Percentiles rank a stretch among this genome's conserved stretches.
phyloP scores from a whole-genome alignment of 2,329 filamentous ascomycete species.

The Cladophialophora psammophila region DNA sequence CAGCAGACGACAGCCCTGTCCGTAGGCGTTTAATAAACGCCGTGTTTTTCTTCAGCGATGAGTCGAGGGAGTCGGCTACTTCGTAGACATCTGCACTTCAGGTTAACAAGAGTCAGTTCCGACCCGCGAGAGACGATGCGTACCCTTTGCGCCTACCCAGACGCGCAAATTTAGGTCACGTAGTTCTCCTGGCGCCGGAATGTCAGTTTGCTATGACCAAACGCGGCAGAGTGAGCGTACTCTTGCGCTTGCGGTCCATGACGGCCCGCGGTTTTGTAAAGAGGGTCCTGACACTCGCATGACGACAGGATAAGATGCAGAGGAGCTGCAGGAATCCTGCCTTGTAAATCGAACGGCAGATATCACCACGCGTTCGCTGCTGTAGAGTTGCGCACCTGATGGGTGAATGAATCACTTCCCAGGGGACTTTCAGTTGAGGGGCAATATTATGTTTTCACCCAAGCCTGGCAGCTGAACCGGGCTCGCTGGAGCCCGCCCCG shows the following conservation, averaged over 20 bases:
- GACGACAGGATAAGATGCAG: slow-evolving; percentile 32
- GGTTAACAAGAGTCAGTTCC: slow-evolving; percentile 2
- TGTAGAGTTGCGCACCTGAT: slow-evolving; percentile 1
- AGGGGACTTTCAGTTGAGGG: slow-evolving; percentile 13
- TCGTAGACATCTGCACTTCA: slow-evolving; percentile 73
- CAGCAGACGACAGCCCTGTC: slow-evolving; percentile 82
- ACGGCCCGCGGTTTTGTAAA: slow-evolving; percentile 39
- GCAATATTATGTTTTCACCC: slow-evolving; percentile 22
- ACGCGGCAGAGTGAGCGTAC: slow-evolving; percentile 44
- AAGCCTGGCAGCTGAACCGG: slow-evolving; percentile 3
- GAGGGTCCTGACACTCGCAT: slow-evolving; percentile 38
- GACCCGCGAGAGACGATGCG: slow-evolving; percentile 7
- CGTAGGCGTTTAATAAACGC: slow-evolving; percentile 96
- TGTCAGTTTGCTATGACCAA: slow-evolving; percentile 18
- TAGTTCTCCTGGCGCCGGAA: slow-evolving; percentile 75
- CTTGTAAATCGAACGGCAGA: slow-evolving; percentile 20
- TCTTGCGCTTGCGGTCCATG: slow-evolving; percentile 61
- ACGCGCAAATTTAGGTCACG: slow-evolving; percentile 85
- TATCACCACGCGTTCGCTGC: slow-evolving; percentile 20
- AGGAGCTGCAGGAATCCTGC: slow-evolving; percentile 28
- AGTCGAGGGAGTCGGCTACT: slow-evolving; percentile 82
- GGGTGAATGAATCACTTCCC: slow-evolving; percentile 15
- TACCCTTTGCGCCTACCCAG: slow-evolving; percentile 90
- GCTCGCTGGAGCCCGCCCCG: slow-evolving; percentile 12
- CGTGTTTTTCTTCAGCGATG: slow-evolving; percentile 96